A percentile compares a stretch with the other conserved stretches of the same genome.
These are phyloP conservation scores for Rhizophagus clarus DNA, from an alignment of 192 early-diverging fungal genomes.

Conservation along the genomic window DNA sequence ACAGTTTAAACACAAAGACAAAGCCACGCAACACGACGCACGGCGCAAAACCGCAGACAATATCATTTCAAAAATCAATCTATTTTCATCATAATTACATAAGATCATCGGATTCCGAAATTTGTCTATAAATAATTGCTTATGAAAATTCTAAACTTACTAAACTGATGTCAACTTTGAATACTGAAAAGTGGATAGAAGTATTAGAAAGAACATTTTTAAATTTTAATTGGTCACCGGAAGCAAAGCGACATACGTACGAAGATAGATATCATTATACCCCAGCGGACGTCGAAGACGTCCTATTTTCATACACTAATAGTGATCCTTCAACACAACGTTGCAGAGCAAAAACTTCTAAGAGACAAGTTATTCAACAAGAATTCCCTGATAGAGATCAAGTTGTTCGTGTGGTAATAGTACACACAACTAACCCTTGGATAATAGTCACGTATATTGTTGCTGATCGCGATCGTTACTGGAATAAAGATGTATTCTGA, in stretches of 20 bases:
- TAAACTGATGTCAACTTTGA: no score
- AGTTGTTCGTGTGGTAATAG: conserved; percentile 4
- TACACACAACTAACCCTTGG: neutral
- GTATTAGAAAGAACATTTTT: neutral
- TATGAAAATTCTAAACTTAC: no score
- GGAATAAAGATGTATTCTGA: neutral
- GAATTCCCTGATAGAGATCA: neutral
- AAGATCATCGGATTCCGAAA: no score
- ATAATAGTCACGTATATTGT: neutral
- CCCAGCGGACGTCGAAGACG: neutral
- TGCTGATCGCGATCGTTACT: neutral
- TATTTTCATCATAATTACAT: no score
- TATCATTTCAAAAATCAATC: no score
- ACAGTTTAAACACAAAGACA: no score
- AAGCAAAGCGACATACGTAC: neutral
- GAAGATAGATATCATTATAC: neutral
- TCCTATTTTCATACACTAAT: neutral
- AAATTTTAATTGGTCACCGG: neutral
- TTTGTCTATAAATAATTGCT: no score
- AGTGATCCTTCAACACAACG: neutral
- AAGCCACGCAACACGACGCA: no score
- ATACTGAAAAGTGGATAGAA: neutral
- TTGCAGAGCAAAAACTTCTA: neutral
- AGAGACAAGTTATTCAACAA: neutral
- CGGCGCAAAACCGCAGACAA: no score